Evolutionary conservation across 1,139 yeast species (phyloP).

Genomic region (Spencermartinsiella ligniputridi): DNA sequence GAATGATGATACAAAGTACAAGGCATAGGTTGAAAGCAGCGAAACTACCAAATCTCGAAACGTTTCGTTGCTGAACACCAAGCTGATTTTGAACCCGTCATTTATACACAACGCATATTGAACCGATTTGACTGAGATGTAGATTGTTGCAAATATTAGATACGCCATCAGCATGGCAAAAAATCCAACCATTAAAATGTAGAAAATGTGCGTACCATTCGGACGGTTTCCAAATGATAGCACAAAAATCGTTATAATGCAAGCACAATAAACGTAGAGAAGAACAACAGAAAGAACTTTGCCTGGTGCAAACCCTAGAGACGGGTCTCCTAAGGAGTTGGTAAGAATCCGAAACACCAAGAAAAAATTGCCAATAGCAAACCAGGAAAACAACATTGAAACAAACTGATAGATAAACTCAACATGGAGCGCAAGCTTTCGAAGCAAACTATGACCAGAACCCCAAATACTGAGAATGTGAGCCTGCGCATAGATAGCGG

Average conservation of each 20-base stretch:
- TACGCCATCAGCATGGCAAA: conserved; percentile 91
- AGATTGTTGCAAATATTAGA: conserved; percentile 85
- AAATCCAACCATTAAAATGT: conserved; percentile 77
- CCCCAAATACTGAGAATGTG: conserved; percentile 71
- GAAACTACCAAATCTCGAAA: conserved; percentile 88
- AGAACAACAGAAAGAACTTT: conserved; percentile 73
- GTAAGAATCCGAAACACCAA: conserved; percentile 74
- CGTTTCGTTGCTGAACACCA: conserved; percentile 56
- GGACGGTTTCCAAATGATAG: conserved; percentile 93
- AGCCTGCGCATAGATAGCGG: conserved; percentile 69
- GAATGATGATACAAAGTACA: conserved; percentile 73
- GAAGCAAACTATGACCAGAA: conserved; percentile 56
- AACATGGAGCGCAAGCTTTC: conserved; percentile 60
- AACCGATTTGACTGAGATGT: conserved; percentile 73
- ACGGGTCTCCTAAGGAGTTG: conserved; percentile 55
- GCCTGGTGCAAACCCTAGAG: conserved; percentile 63
- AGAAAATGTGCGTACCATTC: conserved; percentile 80
- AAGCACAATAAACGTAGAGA: conserved; percentile 83
- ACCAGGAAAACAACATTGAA: conserved; percentile 71
- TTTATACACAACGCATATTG: conserved; percentile 39
- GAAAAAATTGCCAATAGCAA: conserved; percentile 70
- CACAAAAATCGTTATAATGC: conserved; percentile 86
- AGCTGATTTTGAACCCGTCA: conserved; percentile 41
- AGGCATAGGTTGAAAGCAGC: conserved; percentile 73
- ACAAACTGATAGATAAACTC: conserved; percentile 68